phyloP scores from a whole-genome alignment of 371 early-diverging fungal species.

The Saksenaea oblongispora region DNA sequence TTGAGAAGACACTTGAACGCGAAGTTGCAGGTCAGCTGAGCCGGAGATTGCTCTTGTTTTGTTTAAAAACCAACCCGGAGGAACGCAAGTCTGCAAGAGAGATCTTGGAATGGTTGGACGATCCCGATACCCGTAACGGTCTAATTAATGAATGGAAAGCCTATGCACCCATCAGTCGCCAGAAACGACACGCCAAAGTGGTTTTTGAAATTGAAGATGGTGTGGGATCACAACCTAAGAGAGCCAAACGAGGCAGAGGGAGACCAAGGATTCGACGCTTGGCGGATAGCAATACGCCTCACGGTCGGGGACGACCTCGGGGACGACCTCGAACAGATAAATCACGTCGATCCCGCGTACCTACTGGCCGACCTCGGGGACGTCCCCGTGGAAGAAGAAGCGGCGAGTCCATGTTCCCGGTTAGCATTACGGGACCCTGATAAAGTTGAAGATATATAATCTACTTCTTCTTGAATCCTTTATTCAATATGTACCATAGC shows the following conservation, averaged over 20 bases:
- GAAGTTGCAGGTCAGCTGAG: conserved; percentile 52
- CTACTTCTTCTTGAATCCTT: not conserved
- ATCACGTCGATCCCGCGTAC: too few relatives aligned
- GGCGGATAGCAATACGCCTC: not conserved
- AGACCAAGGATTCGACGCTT: not conserved
- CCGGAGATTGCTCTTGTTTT: conserved; percentile 43
- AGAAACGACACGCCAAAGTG: conserved; percentile 34
- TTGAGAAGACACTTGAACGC: conserved; percentile 48
- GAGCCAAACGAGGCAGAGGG: conserved; percentile 1
- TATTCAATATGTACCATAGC: not conserved
- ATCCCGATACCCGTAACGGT: conserved; percentile 20
- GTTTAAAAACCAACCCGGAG: conserved; percentile 47
- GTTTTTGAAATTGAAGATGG: conserved; percentile 19
- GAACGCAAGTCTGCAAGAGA: conserved; percentile 48
- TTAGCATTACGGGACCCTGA: not conserved
- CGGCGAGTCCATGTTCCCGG: not conserved
- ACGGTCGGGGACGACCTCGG: not conserved
- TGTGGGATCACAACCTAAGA: not conserved
- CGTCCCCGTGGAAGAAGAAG: not conserved
- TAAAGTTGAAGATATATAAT: not conserved
- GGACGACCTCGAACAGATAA: not conserved
- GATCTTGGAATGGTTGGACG: conserved; percentile 41
- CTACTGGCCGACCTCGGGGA: not conserved
- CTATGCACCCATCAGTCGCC: conserved; percentile 32
- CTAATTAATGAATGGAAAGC: conserved; percentile 46